Evolutionary conservation across 2,329 filamentous ascomycete genomes (phyloP).

Genomic region (Akanthomyces uredinophilus): DNA sequence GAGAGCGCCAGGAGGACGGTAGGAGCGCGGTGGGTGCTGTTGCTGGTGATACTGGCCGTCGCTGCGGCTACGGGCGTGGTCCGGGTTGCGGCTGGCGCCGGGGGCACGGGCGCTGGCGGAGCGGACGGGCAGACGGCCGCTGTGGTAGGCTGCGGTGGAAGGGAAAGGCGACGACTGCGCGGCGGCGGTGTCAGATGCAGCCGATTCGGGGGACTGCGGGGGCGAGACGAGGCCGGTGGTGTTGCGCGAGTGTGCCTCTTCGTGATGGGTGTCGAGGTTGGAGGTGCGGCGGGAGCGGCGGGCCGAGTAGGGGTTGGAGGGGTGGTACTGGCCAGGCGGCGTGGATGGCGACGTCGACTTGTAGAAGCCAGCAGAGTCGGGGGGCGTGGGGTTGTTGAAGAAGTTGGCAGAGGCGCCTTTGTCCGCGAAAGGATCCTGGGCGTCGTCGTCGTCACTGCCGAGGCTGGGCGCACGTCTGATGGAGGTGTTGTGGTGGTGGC

Average conservation of each 20-base stretch:
- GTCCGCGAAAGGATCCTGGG: not conserved
- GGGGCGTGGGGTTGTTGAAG: constrained; percentile 41
- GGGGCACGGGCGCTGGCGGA: constrained; percentile 18
- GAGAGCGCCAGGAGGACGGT: not conserved
- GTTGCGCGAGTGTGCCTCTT: constrained; percentile 11
- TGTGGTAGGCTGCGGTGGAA: constrained; percentile 21
- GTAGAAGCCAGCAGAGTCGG: constrained; percentile 43
- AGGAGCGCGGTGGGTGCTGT: not conserved
- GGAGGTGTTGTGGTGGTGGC: not conserved
- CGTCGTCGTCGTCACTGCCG: constrained; percentile 1
- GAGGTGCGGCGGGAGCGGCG: constrained; percentile 12
- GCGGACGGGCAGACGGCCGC: constrained; percentile 25
- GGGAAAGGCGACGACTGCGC: constrained; percentile 9
- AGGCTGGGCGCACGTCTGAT: not conserved
- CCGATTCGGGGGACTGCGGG: constrained; percentile 14
- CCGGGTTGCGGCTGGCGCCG: not conserved
- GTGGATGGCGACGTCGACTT: constrained; percentile 15
- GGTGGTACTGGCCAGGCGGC: constrained; percentile 32
- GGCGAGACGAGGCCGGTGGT: constrained; percentile 19
- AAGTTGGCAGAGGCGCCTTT: constrained; percentile 12
- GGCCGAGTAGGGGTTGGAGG: constrained; percentile 38
- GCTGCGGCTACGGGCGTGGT: constrained; percentile 10
- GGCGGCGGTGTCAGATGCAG: constrained; percentile 20
- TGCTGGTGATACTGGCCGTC: not conserved
- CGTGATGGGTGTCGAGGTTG: constrained; percentile 18